A percentile compares a stretch with the other conserved stretches of the same genome.
Conservation (phyloP, 2,329 filamentous ascomycete genomes). For the Domatiomyces catenatus region DNA sequence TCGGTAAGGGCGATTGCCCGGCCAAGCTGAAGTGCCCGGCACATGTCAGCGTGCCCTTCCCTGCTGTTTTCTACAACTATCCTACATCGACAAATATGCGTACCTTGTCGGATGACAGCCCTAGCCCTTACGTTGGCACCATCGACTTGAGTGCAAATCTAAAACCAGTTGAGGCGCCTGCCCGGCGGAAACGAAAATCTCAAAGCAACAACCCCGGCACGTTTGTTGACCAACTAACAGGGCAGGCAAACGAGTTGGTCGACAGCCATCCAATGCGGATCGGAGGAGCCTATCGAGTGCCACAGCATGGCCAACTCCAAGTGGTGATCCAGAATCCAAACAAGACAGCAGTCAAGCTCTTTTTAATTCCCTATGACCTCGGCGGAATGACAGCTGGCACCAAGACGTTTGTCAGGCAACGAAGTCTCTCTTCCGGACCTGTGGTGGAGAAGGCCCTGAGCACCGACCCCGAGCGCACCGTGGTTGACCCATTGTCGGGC, state of each 20-base stretch:
- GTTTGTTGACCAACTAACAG: constrained; percentile 6
- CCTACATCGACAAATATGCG: constrained; percentile 49
- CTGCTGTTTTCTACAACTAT: constrained; percentile 93
- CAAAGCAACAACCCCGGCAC: constrained; percentile 18
- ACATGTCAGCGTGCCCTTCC: constrained; percentile 80
- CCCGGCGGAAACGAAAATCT: constrained; percentile 23
- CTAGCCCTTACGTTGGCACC: constrained; percentile 88
- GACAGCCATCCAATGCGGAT: constrained; percentile 44
- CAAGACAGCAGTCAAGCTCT: constrained; percentile 93
- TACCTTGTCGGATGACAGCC: constrained; percentile 60
- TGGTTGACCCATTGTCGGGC: constrained; percentile 30
- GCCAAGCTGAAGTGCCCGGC: constrained; percentile 68
- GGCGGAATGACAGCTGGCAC: constrained; percentile 83
- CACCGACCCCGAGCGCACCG: constrained; percentile 37
- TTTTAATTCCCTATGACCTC: constrained; percentile 84
- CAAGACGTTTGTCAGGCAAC: constrained; percentile 90
- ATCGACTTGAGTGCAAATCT: constrained; percentile 80
- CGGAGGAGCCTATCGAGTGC: constrained; percentile 84
- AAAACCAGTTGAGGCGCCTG: constrained; percentile 29
- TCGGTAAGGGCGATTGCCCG: constrained; percentile 81
- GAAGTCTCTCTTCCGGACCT: constrained; percentile 77
- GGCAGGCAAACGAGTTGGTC: constrained; percentile 9
- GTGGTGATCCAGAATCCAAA: constrained; percentile 98
- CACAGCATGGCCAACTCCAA: constrained; percentile 82
- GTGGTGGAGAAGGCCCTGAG: constrained; percentile 57